Conservation (phyloP, 805 yeast species). For the Teunomyces stri region DNA sequence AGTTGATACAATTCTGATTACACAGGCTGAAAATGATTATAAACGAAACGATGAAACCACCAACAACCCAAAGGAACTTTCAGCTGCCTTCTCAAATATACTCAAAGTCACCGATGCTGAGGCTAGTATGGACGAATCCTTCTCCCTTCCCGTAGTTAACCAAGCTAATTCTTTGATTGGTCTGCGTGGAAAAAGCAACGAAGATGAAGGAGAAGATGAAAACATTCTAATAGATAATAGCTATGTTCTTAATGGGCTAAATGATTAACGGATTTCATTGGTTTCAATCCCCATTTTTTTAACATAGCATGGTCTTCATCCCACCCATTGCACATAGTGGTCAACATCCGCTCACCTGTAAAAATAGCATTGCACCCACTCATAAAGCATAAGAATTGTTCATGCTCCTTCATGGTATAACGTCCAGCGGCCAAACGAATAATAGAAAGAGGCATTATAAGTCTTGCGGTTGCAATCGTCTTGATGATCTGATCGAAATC, state of each 20-base stretch:
- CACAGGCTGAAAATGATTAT: neutral
- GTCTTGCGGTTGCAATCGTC: constrained; percentile 73
- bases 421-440: constrained; percentile 80
- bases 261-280: constrained; percentile 39
- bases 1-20: constrained; percentile 5
- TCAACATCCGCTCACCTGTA: constrained; percentile 78
- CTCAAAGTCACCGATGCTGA: constrained; percentile 3
- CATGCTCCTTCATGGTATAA: constrained; percentile 74
- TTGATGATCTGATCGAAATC: constrained; percentile 61
- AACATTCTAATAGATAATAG: constrained; percentile 1
- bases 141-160: constrained; percentile 45
- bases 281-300: constrained; percentile 63
- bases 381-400: constrained; percentile 72
- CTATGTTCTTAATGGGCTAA: neutral
- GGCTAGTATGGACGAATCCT: constrained; percentile 43
- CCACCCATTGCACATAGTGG: constrained; percentile 84
- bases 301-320: constrained; percentile 74
- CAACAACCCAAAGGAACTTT: neutral
- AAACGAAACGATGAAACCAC: neutral
- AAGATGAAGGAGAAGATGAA: neutral
- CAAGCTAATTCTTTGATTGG: constrained; percentile 15
- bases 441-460: constrained; percentile 69
- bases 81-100: neutral
- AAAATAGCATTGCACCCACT: constrained; percentile 79
- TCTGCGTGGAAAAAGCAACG: constrained; percentile 1